Conservation (phyloP, 768 basidiomycete genomes). For the Russula sp. region DNA sequence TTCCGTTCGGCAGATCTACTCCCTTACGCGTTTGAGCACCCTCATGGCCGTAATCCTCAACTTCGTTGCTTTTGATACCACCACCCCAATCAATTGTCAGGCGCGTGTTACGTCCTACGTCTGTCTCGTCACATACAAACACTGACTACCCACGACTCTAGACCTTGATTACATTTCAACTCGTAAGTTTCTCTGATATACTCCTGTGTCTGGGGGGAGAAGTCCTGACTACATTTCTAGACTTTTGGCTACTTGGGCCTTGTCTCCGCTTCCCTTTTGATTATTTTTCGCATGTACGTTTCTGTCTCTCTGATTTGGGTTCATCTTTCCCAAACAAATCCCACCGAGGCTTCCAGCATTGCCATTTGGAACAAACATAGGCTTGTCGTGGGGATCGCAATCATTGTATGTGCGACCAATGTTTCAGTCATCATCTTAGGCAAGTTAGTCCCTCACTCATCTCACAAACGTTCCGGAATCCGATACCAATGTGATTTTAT, state of each 20-base stretch:
- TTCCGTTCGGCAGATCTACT: background rate
- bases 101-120: background rate
- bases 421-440: background rate
- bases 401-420: background rate
- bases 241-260: background rate
- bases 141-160: background rate
- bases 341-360: background rate
- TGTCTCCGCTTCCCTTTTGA: background rate
- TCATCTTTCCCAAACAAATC: background rate
- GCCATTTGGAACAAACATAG: conserved; percentile 4
- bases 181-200: background rate
- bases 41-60: background rate
- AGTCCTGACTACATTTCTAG: background rate
- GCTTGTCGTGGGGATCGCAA: background rate
- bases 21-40: background rate
- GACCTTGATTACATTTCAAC: background rate
- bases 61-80: background rate
- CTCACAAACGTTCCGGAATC: too few relatives aligned
- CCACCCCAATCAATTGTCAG: background rate
- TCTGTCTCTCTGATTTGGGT: background rate
- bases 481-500: too few relatives aligned
- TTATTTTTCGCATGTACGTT: background rate
- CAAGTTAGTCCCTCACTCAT: background rate
- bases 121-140: background rate
- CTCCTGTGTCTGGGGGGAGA: too few relatives aligned